Conservation (phyloP, 2,329 filamentous ascomycete genomes). For the Periconia digitata region DNA sequence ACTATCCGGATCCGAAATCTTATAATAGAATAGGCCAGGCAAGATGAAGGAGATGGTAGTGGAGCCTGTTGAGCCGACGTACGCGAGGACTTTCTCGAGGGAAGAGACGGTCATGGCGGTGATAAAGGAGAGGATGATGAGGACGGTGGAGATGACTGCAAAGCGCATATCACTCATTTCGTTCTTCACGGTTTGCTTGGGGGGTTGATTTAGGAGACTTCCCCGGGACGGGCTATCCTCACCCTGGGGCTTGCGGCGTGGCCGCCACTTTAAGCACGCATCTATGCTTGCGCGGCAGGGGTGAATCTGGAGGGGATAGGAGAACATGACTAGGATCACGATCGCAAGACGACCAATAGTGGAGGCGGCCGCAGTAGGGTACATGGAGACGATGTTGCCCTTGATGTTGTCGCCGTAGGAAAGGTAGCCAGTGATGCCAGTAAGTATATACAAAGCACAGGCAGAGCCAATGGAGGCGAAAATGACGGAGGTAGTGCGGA, state of each 20-base stretch:
- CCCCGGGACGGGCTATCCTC: slow-evolving; percentile 45
- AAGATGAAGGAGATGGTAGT: slow-evolving; percentile 97
- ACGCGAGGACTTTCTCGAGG: slow-evolving; percentile 87
- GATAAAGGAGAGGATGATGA: slow-evolving; percentile 82
- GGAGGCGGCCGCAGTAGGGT: slow-evolving; percentile 71
- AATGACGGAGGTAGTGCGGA: slow-evolving; percentile 77
- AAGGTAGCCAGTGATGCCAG: slow-evolving; percentile 92
- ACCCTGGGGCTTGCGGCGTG: slow-evolving; percentile 45
- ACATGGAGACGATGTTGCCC: slow-evolving; percentile 85
- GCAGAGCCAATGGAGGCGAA: slow-evolving; percentile 83
- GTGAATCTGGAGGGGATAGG: slow-evolving; percentile 92
- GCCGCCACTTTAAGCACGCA: slow-evolving; percentile 91
- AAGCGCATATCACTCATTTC: slow-evolving; percentile 86
- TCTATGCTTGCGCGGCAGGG: slow-evolving; percentile 94
- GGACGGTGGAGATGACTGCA: slow-evolving; percentile 81
- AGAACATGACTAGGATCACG: slow-evolving; percentile 93
- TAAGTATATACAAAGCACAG: slow-evolving; percentile 83
- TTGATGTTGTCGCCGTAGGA: slow-evolving; percentile 89
- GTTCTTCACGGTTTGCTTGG: slow-evolving; percentile 18
- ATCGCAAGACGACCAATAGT: slow-evolving; percentile 95
- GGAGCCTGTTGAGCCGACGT: slow-evolving; percentile 90
- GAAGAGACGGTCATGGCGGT: slow-evolving; percentile 89
- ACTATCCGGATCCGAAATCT: slow-evolving; percentile 89
- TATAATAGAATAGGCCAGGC: slow-evolving; percentile 96
- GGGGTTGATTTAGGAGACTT: slow-evolving; percentile 46